Evolutionary conservation across 768 basidiomycete genomes (phyloP), one percentile per base, ranked within the genome.

Genomic region (Saitozyma podzolica): DNA sequence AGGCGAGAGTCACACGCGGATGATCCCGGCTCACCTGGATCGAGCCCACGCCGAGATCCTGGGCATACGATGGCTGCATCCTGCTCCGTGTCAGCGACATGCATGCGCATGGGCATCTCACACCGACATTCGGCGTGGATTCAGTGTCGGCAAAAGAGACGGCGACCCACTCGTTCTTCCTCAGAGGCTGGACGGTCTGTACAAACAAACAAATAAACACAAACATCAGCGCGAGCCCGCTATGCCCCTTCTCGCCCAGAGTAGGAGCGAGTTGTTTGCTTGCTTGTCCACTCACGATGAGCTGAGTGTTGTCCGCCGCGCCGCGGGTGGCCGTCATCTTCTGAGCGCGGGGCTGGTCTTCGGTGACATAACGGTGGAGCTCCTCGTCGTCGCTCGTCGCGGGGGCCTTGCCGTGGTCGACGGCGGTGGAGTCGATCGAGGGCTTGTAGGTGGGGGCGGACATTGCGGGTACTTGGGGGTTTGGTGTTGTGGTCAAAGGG

Each of bases 61-160:
- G 92, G 2, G 92, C 86, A 78, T 97, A 96, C 0, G 90, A 92
- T 2, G 90, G 92, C 88, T 96, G 78, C 74, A 77, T 79, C 39
- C 75, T 70, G 41, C 5, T 40, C 17, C 37, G 13, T 29, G 49
- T 64, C 40, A 61, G 59, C 54, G 20, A 50, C 1, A 17, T 45
- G 13, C 6, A 40, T 11, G 14, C 29, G 29, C 29, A 29, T 29
- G 29, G 2, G 29, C 29, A 29, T 29, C 29, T 29, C 29, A 29
- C 29, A 29, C 29, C 29, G 29, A 29, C 2, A 29, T 29, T 5
- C 29, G 29, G 29, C 5, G 29, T 29, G 29, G 29, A 29, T 29
- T 13, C 14, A 5, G 37, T 41, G 1, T 29, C 4, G 19, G 47
- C 6, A 45, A 20, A 37, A 40, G 42, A 42, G 39, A 43, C 13